These are phyloP conservation scores for Trichoderma endophyticum DNA, from an alignment of 2,329 filamentous ascomycete species.

Conservation along the genomic window DNA sequence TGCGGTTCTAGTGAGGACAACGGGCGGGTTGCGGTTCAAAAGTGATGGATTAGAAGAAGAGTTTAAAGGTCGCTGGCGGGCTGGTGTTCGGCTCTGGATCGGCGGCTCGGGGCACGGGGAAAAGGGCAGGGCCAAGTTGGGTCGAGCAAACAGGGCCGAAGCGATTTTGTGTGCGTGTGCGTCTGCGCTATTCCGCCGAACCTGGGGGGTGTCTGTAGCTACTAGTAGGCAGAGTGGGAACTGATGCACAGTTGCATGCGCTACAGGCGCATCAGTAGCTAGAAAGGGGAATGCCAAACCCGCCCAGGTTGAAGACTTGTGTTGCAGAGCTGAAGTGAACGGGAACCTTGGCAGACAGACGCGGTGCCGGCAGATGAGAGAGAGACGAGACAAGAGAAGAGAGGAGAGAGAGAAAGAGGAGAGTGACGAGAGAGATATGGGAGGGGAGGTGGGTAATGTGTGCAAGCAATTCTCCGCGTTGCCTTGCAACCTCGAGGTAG, in stretches of 20 bases:
- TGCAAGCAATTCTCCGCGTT: not conserved
- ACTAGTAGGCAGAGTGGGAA: not conserved
- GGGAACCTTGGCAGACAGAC: not conserved
- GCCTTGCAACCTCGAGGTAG: not conserved
- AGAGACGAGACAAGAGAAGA: not conserved
- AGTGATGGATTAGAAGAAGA: slow-evolving; percentile 16
- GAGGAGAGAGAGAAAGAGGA: not conserved
- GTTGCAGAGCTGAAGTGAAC: not conserved
- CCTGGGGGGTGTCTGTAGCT: slow-evolving; percentile 15
- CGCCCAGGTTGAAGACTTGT: not conserved
- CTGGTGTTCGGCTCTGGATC: slow-evolving; percentile 17
- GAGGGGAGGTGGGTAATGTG: not conserved
- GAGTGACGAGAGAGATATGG: not conserved
- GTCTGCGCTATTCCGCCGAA: slow-evolving; percentile 13
- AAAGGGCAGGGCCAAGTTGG: slow-evolving; percentile 12
- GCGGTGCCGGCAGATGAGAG: not conserved
- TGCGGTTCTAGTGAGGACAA: not conserved
- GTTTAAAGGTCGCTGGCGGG: slow-evolving; percentile 13
- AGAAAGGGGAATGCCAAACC: slow-evolving; percentile 10
- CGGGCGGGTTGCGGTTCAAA: not conserved
- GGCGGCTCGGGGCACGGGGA: slow-evolving; percentile 17
- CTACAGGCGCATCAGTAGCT: slow-evolving; percentile 17
- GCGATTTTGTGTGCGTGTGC: slow-evolving; percentile 13
- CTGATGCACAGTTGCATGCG: slow-evolving; percentile 16
- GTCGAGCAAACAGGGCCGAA: slow-evolving; percentile 8